A percentile compares a stretch with the other conserved stretches of the same genome.
phyloP scores from a whole-genome alignment of 129 eudicot species.

The Oenanthe sinensis region DNA sequence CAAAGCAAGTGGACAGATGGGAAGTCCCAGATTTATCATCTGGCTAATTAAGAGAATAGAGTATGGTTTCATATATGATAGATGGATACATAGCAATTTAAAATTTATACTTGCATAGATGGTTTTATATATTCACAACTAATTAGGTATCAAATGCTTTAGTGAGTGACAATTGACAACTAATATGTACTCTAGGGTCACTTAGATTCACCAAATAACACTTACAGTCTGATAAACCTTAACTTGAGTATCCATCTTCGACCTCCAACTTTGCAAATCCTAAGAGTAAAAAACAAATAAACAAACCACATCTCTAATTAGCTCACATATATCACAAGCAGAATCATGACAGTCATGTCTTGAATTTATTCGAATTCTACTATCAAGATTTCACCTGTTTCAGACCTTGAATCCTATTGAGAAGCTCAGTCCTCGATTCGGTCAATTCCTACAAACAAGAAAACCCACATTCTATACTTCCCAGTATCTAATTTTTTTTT shows the following conservation, averaged over 20 bases:
- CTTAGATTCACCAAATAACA: conserved; percentile 5
- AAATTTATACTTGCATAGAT: background rate
- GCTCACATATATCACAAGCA: background rate
- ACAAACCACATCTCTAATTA: background rate
- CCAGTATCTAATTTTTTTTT: background rate
- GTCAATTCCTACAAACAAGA: conserved; percentile 46
- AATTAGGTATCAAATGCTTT: background rate
- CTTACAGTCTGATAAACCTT: conserved; percentile 75
- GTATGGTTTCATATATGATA: background rate
- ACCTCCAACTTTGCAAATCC: conserved; percentile 93
- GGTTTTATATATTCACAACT: no score
- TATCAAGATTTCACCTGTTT: conserved; percentile 43
- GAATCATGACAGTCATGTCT: background rate
- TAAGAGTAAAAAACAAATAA: conserved; percentile 8
- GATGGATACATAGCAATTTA: background rate
- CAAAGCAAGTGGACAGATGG: background rate
- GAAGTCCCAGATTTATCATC: background rate
- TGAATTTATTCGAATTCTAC: background rate
- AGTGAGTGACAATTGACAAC: background rate
- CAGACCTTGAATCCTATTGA: conserved; percentile 60
- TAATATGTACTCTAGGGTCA: background rate
- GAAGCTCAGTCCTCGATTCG: conserved; percentile 74
- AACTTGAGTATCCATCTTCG: conserved; percentile 81
- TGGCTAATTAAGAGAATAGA: background rate
- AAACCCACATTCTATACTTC: conserved; percentile 1